Evolutionary conservation across 2,329 filamentous ascomycete genomes (phyloP).

Genomic region (Trichoderma afroharzianum): DNA sequence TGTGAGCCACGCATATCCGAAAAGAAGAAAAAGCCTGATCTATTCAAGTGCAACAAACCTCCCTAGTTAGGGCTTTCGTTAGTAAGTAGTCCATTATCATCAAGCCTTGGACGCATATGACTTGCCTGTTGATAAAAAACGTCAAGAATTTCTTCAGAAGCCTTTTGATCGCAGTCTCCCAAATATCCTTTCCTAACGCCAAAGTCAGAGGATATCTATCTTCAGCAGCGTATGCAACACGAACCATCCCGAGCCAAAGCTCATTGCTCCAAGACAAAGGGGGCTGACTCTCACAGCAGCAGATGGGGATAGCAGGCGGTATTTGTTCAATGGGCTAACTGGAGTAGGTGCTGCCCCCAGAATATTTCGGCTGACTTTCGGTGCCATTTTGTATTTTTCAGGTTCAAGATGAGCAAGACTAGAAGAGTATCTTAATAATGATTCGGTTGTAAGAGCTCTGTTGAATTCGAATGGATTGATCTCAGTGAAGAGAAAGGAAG

Average conservation of each 20-base stretch:
- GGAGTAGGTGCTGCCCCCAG: conserved; percentile 38
- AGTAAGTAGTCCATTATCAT: neutral
- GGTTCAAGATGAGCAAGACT: neutral
- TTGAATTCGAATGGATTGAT: neutral
- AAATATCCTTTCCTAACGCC: conserved; percentile 48
- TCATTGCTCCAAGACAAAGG: conserved; percentile 62
- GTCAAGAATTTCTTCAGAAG: conserved; percentile 62
- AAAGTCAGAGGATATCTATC: neutral
- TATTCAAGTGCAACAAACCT: neutral
- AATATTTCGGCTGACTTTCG: neutral
- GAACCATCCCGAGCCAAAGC: conserved; percentile 48
- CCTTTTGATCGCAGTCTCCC: conserved; percentile 62
- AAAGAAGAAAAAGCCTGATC: no score
- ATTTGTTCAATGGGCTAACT: conserved; percentile 59
- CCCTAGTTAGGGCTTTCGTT: conserved; percentile 19
- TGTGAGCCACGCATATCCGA: neutral
- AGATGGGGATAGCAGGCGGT: conserved; percentile 62
- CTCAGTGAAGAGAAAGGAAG: neutral
- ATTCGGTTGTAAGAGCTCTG: neutral
- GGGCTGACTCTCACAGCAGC: conserved; percentile 65
- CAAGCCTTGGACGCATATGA: neutral
- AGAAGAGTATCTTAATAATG: neutral
- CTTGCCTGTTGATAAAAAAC: conserved; percentile 56
- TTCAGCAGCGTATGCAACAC: neutral
- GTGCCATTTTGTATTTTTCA: neutral